These are phyloP conservation scores for Parmelia sp. DNA, from an alignment of 495 filamentous ascomycete species.

Conservation along the genomic window DNA sequence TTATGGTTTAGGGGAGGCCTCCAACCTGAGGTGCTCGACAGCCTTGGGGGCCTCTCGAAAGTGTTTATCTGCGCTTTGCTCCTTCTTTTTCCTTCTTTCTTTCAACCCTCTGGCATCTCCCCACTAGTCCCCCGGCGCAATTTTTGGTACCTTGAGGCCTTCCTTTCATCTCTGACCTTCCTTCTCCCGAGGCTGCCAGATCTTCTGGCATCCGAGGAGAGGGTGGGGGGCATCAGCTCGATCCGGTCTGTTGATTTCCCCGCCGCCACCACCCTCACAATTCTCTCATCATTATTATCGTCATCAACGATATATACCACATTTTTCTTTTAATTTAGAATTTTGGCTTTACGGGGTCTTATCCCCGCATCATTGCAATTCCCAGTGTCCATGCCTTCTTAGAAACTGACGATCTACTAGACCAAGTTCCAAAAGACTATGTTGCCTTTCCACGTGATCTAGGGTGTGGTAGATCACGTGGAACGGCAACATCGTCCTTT, in stretches of 20 bases:
- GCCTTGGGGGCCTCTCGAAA: neutral
- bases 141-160: neutral
- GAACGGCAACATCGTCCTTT: no score
- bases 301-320: neutral
- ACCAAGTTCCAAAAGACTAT: no score
- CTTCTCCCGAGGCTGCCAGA: neutral
- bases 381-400: neutral
- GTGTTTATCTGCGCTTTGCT: neutral
- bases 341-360: neutral
- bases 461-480: no score
- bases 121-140: neutral
- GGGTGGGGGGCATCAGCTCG: neutral
- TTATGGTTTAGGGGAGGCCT: neutral
- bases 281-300: neutral
- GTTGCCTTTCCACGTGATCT: no score
- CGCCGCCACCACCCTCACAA: no score
- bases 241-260: neutral
- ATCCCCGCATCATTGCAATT: neutral
- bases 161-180: neutral
- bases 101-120: neutral
- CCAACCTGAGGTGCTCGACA: neutral
- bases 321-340: neutral
- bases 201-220: neutral
- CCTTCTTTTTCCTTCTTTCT: neutral
- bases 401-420: neutral